Base-by-base conservation (phyloP, 768 basidiomycete species). In the Boletus rubescentipes region DNA sequence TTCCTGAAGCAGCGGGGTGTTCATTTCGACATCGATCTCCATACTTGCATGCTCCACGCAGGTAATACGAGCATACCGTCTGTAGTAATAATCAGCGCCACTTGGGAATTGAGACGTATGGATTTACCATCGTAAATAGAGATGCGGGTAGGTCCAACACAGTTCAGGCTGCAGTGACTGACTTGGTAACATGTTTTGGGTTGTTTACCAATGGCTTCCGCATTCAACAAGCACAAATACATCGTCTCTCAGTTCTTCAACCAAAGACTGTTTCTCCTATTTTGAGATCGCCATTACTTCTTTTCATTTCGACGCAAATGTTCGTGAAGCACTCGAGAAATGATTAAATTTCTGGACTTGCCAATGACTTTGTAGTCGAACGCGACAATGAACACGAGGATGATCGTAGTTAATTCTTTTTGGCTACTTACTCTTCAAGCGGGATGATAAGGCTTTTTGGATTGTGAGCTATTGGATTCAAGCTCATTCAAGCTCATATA, bases 1-100 rank as follows among this genome's bases (percentile, higher is more conserved):
- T 72, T 53, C 57, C 53, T 47, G 62, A 31, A 50, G 79, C 55
- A 46, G 46, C 61, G 32, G 79, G 84, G 65, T 89, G 88, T 57
- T 88, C 85, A 60, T 87, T 83, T 59, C 80, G 77, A 66, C 89
- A 91, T 34, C 68, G 71, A 46, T 75, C 70, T 4, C 89, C 89
- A 60, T 85, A 91, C 61, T 74, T 81, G 72, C 89, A 90, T 34
- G 72, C 61, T 8, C 87, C 89, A 15, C 81, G 79, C 39, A 85
- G 64, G 63, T 77, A 89, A 68, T 75, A 90, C 42, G 77, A 72
- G 62, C 88, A 90, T 0, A 86, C 77, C 8, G 66, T 66, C 87
- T 87, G 38, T 36, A 5, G 42, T 31, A 39, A 58, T 2, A 1
- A 37, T 68, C 16, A 66, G 34, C 4, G 36, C 8, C 29, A 4